phyloP scores from a whole-genome alignment of 116 monocot species.

The Cymodocea nodosa region DNA sequence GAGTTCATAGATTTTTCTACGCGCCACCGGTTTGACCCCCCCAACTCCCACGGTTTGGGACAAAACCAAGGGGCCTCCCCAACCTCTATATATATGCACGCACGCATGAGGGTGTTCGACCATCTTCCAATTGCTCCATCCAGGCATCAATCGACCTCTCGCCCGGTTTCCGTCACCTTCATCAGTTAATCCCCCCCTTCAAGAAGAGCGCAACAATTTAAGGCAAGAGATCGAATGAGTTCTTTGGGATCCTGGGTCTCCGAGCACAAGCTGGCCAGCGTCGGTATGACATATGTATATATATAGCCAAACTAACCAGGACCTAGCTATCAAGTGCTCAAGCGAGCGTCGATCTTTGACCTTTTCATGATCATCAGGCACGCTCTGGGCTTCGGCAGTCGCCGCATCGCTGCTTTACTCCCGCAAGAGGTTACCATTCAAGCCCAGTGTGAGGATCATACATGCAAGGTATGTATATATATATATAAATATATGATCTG shows the following conservation, averaged over 20 bases:
- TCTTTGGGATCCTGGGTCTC: conserved; percentile 11
- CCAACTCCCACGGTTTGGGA: conserved; percentile 3
- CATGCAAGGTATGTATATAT: conserved; percentile 4
- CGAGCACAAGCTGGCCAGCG: conserved; percentile 37
- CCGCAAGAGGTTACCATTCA: conserved; percentile 1
- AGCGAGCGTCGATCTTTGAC: not conserved
- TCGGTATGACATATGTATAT: conserved; percentile 33
- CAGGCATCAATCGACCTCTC: not conserved
- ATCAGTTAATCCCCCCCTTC: not conserved
- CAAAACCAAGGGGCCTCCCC: not conserved
- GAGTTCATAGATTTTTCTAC: not conserved
- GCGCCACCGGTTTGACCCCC: conserved; percentile 2
- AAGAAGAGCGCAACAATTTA: no score
- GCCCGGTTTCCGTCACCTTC: not conserved
- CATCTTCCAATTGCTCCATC: not conserved
- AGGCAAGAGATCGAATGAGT: not conserved
- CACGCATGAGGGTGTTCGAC: not conserved
- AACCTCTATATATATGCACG: not conserved
- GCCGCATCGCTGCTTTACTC: conserved; percentile 1
- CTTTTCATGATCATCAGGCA: not conserved
- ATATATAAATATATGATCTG: no score
- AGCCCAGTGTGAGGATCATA: conserved; percentile 12
- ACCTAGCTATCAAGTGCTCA: not conserved
- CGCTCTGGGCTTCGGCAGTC: conserved; percentile 9
- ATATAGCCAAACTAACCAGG: not conserved